Conservation (phyloP, 2,329 filamentous ascomycete species). For the Fusarium xyrophilum region DNA sequence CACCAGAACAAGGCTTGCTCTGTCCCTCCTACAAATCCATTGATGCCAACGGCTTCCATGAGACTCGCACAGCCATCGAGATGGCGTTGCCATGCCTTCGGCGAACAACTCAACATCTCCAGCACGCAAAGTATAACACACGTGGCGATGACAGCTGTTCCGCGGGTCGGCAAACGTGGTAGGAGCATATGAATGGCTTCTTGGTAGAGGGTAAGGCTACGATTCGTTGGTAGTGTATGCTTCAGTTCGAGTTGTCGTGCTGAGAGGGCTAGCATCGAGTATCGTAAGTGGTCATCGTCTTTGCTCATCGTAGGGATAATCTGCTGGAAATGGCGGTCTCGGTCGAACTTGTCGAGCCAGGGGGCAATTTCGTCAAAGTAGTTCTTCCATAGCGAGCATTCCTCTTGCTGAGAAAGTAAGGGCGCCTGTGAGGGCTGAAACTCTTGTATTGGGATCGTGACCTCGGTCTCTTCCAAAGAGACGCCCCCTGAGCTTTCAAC, state of each 20-base stretch:
- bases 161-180: constrained; percentile 55
- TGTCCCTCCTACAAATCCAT: constrained; percentile 57
- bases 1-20: constrained; percentile 62
- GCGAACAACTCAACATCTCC: constrained; percentile 59
- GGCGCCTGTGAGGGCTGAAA: constrained; percentile 25
- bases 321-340: constrained; percentile 55
- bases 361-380: constrained; percentile 52
- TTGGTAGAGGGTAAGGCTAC: constrained; percentile 57
- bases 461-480: constrained; percentile 17
- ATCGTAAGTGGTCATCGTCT: constrained; percentile 53
- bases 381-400: constrained; percentile 50
- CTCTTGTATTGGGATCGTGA: constrained; percentile 20
- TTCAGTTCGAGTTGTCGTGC: constrained; percentile 59
- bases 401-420: constrained; percentile 42
- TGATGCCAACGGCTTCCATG: constrained; percentile 57
- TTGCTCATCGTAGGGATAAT: constrained; percentile 56
- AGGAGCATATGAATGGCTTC: constrained; percentile 58
- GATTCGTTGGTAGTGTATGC: constrained; percentile 45
- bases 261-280: constrained; percentile 58
- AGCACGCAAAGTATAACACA: constrained; percentile 62
- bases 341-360: constrained; percentile 62
- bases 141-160: constrained; percentile 58
- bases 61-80: constrained; percentile 60
- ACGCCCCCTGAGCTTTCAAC: constrained; percentile 9
- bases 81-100: constrained; percentile 58